Percentiles rank a stretch among this genome's conserved stretches.
Conservation (phyloP, 371 early-diverging fungal genomes). For the Dichotomocladium elegans region DNA sequence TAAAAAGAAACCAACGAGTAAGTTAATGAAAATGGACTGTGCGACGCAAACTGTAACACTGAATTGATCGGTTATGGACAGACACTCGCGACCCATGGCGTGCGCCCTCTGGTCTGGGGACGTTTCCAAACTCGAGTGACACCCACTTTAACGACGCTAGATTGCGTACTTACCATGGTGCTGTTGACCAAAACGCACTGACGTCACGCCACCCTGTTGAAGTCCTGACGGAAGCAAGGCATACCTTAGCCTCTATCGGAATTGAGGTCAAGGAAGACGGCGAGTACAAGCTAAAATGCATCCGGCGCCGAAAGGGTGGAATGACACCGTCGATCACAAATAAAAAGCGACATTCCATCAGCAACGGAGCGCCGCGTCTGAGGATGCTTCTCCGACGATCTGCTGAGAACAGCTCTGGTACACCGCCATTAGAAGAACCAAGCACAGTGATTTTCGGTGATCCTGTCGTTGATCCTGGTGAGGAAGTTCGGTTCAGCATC, state of each 20-base stretch:
- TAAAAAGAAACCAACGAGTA: conserved; percentile 61
- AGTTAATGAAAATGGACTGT: conserved; percentile 1
- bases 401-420: neutral
- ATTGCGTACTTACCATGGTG: conserved; percentile 74
- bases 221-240: conserved; percentile 64
- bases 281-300: conserved; percentile 73
- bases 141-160: conserved; percentile 38
- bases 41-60: neutral
- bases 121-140: conserved; percentile 9
- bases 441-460: conserved; percentile 81
- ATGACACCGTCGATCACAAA: conserved; percentile 3
- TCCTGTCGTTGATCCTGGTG: conserved; percentile 76
- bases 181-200: conserved; percentile 72
- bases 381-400: neutral
- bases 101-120: no score
- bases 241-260: conserved; percentile 59
- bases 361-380: conserved; percentile 5
- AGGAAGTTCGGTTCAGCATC: conserved; percentile 81
- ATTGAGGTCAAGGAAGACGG: conserved; percentile 66
- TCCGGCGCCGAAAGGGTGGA: conserved; percentile 49
- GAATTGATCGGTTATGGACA: neutral
- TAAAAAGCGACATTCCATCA: conserved; percentile 6
- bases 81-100: neutral
- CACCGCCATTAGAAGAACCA: neutral
- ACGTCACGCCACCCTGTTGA: conserved; percentile 70